Percentiles rank a stretch among this genome's conserved stretches.
These are phyloP conservation scores for Paraconiothyrium sp. DNA, from an alignment of 2,329 filamentous ascomycete species.

Conservation along the genomic window DNA sequence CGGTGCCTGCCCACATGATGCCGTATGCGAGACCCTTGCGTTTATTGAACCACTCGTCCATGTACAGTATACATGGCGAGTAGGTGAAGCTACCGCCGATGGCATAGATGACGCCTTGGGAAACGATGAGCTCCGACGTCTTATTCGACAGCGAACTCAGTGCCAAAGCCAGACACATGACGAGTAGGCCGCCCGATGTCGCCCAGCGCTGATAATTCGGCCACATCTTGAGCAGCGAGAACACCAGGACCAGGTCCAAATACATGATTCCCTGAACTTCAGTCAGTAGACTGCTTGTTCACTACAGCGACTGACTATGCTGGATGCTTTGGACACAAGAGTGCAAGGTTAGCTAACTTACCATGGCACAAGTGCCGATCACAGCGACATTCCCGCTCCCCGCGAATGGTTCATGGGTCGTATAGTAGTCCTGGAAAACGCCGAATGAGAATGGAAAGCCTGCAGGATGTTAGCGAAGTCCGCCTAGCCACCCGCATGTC, in stretches of 20 bases:
- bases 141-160: constrained; percentile 62
- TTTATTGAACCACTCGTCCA: constrained; percentile 70
- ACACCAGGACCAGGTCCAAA: constrained; percentile 19
- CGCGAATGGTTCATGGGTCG: constrained; percentile 66
- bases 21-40: constrained; percentile 69
- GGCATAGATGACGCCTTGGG: constrained; percentile 70
- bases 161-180: constrained; percentile 47
- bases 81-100: constrained; percentile 66
- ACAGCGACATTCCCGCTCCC: constrained; percentile 64
- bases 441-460: constrained; percentile 75
- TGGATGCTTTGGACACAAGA: background rate
- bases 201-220: constrained; percentile 42
- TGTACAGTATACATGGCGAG: constrained; percentile 65
- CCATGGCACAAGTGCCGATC: constrained; percentile 72
- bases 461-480: constrained; percentile 39
- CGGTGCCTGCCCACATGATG: constrained; percentile 65
- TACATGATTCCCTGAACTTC: constrained; percentile 12
- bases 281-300: constrained; percentile 43
- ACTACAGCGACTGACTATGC: background rate
- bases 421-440: constrained; percentile 76
- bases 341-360: constrained; percentile 46
- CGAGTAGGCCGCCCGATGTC: constrained; percentile 47
- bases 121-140: constrained; percentile 65
- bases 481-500: background rate
- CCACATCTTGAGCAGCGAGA: constrained; percentile 46